Base-by-base conservation (phyloP, 2,329 filamentous ascomycete species). In the Cladorrhinum sp. region DNA sequence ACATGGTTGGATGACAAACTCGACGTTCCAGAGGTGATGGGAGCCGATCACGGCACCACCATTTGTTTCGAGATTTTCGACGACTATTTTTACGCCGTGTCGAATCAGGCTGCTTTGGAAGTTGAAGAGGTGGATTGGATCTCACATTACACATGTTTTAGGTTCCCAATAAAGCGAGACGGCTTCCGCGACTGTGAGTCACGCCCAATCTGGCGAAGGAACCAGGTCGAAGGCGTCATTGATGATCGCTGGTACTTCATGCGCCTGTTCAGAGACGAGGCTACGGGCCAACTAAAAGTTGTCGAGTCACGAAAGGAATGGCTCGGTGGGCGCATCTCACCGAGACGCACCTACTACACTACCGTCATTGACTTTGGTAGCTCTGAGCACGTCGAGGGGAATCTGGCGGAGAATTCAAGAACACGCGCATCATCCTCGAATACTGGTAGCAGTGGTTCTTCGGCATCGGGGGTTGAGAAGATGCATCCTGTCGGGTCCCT, bases 231-330 rank as follows among this genome's bases (percentile, higher is more conserved):
- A 70, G 89, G 89, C 0, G 83, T 87, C 0, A 85, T 92, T 16
- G 88, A 92, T 65, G 86, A 92, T 66, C 82, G 87, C 2, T 93
- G 89, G 89, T 88, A 84, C 0, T 83, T 85, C 60, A 74, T 93
- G 2, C 81, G 81, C 3, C 75, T 92, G 1, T 80, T 84, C 25
- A 78, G 77, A 32, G 84, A 90, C 61, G 85, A 90, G 61, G 67
- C 67, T 10, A 86, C 81, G 0, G 84, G 85, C 1, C 72, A 78
- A 13, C 73, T 89, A 1, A 77, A 82, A 55, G 85, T 91, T 18
- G 73, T 90, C 0, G 90, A 93, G 71, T 83, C 82, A 27, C 80
- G 90, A 13, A 86, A 85, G 25, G 90, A 92, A 71, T 92, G 87
- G 85, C 77, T 77, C 6, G 64, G 65, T 0, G 71, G 72, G 27